Percentiles rank a stretch among this genome's conserved stretches.
Conservation (phyloP, 2,329 filamentous ascomycete species). For the Purpureocillium lavendulum region DNA sequence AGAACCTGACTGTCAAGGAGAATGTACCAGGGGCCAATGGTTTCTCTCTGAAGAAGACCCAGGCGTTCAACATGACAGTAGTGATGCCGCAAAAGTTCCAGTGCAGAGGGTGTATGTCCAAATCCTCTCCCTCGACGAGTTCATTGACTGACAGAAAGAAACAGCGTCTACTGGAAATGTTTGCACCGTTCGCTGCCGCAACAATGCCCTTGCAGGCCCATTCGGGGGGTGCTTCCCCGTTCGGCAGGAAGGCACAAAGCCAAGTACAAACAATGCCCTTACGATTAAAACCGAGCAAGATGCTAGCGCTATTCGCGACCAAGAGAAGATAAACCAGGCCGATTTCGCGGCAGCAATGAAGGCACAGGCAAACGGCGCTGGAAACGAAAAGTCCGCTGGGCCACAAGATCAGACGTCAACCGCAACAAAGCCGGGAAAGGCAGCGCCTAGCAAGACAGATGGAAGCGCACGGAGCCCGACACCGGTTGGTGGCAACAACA, state of each 20-base stretch:
- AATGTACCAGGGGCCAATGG: constrained; percentile 52
- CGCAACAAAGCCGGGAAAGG: no score
- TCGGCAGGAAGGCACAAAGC: constrained; percentile 38
- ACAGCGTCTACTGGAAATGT: constrained; percentile 46
- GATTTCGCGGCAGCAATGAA: constrained; percentile 35
- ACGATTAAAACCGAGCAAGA: constrained; percentile 37
- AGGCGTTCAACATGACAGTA: constrained; percentile 49
- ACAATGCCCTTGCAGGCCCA: constrained; percentile 46
- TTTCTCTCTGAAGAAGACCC: constrained; percentile 45
- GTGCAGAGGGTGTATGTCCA: constrained; percentile 41
- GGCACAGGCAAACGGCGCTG: constrained; percentile 25
- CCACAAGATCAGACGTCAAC: no score
- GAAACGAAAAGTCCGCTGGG: no score
- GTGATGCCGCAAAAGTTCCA: constrained; percentile 39
- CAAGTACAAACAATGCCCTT: constrained; percentile 33
- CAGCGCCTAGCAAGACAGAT: no score
- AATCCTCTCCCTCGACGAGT: not conserved
- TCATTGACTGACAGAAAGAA: not conserved
- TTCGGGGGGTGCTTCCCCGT: constrained; percentile 52
- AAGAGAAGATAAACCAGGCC: constrained; percentile 41
- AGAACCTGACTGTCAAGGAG: constrained; percentile 42
- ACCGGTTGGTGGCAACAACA: no score
- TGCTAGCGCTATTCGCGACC: constrained; percentile 33
- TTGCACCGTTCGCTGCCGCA: constrained; percentile 51
- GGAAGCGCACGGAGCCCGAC: no score